phyloP scores from a whole-genome alignment of 2,329 filamentous ascomycete genomes.

The Fusarium clavum region DNA sequence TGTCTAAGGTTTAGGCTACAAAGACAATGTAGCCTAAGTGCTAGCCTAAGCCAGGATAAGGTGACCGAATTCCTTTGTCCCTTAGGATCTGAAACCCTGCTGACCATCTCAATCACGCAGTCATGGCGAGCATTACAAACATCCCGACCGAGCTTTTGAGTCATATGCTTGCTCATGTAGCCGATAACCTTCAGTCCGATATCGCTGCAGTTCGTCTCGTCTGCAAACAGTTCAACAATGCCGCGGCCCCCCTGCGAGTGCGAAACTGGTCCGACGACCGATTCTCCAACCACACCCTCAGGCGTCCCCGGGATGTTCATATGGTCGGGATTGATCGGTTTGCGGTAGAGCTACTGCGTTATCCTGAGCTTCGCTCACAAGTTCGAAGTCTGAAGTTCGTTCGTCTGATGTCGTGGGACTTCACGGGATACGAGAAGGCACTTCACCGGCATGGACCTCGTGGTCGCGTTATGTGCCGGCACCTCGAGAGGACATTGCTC shows the following conservation, averaged over 20 bases:
- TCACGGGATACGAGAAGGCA: fast-evolving
- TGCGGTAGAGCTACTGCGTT: not conserved
- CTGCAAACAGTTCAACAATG: not conserved
- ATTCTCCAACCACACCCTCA: too few species aligned
- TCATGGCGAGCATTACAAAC: too few species aligned
- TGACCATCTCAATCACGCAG: not conserved
- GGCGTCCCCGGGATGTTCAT: fast-evolving
- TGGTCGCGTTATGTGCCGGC: not conserved
- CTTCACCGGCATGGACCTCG: fast-evolving
- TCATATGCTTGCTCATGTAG: not conserved
- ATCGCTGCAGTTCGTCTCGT: not conserved
- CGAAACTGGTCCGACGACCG: too few species aligned
- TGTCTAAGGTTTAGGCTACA: too few species aligned
- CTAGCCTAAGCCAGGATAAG: not conserved
- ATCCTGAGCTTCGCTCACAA: constrained; percentile 1
- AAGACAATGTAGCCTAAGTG: not conserved
- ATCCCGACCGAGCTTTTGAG: not conserved
- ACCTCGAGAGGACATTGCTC: not conserved
- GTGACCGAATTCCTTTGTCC: not conserved
- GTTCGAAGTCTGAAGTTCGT: not conserved
- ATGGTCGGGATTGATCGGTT: not conserved
- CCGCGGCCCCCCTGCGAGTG: not conserved
- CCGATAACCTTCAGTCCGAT: not conserved
- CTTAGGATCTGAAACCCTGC: not conserved
- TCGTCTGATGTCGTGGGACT: not conserved